Percentiles rank a stretch among this genome's conserved stretches.
phyloP scores from a whole-genome alignment of 2,329 filamentous ascomycete species.

The Talaromyces sp. region DNA sequence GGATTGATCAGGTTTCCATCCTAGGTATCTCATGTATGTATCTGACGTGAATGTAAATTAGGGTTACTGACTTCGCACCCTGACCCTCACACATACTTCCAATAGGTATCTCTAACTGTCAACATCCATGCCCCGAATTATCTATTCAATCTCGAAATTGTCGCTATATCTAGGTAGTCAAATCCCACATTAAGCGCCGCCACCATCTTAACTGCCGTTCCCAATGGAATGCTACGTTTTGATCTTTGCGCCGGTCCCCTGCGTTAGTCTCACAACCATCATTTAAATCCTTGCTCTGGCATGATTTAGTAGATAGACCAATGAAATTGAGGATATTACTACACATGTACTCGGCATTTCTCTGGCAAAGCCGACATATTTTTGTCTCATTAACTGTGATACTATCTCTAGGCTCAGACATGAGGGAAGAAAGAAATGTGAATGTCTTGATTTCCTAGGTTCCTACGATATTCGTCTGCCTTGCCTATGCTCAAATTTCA shows the following conservation, averaged over 20 bases:
- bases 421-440: not conserved
- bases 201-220: not conserved
- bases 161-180: not conserved
- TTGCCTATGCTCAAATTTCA: not conserved
- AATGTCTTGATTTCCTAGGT: not conserved
- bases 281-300: not conserved
- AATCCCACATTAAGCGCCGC: not conserved
- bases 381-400: not conserved
- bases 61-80: not conserved
- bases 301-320: not conserved
- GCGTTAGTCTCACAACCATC: slow-evolving; percentile 5
- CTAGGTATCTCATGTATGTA: not conserved
- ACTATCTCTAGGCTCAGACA: not conserved
- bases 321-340: not conserved
- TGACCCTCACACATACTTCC: not conserved
- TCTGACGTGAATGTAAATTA: not conserved
- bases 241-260: not conserved
- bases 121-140: not conserved
- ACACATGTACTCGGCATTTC: not conserved
- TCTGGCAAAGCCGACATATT: not conserved
- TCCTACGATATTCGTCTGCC: not conserved
- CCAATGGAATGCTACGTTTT: not conserved
- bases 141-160: not conserved
- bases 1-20: not conserved
- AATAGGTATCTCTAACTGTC: not conserved